phyloP scores from a whole-genome alignment of 2,329 filamentous ascomycete species.

The Ophiosphaerella narmari region DNA sequence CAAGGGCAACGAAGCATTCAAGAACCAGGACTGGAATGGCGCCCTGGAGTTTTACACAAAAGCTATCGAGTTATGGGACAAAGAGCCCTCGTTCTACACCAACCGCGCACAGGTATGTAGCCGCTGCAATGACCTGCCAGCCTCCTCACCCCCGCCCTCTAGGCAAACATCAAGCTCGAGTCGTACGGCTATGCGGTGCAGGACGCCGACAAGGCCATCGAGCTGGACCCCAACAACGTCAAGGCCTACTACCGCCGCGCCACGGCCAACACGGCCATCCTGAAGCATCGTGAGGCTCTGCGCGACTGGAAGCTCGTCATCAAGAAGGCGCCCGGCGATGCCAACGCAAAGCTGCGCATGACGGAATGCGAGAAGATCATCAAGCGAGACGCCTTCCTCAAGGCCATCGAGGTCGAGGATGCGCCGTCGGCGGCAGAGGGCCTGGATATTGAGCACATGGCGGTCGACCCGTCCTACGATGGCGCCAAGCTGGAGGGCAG shows the following conservation, averaged over 20 bases:
- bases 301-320: constrained; percentile 92
- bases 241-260: constrained; percentile 97
- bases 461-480: constrained; percentile 82
- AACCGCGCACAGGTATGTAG: constrained; percentile 85
- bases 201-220: constrained; percentile 89
- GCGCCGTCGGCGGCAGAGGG: constrained; percentile 91
- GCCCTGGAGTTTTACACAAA: constrained; percentile 85
- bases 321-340: constrained; percentile 83
- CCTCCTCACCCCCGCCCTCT: constrained; percentile 18
- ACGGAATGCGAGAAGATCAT: constrained; percentile 95
- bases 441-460: constrained; percentile 83
- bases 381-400: constrained; percentile 88
- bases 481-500: constrained; percentile 75
- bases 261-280: constrained; percentile 86
- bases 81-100: constrained; percentile 87
- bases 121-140: constrained; percentile 24
- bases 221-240: constrained; percentile 83
- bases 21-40: constrained; percentile 79
- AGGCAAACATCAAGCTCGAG: constrained; percentile 96
- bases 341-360: constrained; percentile 87
- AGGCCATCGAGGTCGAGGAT: constrained; percentile 91
- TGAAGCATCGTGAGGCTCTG: constrained; percentile 84
- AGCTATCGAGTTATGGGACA: constrained; percentile 81
- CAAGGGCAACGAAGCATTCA: constrained; percentile 92
- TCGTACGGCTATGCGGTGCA: constrained; percentile 90